Conservation (phyloP, 1,284 basidiomycete genomes). For the Fistulina hepatica region DNA sequence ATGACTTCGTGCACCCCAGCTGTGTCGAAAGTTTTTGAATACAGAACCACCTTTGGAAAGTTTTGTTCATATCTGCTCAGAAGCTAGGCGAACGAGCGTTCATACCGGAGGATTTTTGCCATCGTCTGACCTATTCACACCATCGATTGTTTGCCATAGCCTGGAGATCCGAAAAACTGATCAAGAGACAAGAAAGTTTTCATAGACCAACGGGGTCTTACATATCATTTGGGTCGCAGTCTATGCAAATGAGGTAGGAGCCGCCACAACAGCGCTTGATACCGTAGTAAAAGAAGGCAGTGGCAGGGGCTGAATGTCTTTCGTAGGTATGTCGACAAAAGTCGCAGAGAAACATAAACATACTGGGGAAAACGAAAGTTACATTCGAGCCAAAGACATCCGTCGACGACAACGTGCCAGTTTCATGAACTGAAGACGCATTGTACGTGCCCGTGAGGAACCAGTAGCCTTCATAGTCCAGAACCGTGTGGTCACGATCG, state of each 20-base stretch:
- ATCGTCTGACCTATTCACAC: slow-evolving; percentile 18
- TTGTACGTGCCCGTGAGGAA: slow-evolving; percentile 20
- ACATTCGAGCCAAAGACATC: slow-evolving; percentile 19
- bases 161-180: too few relatives aligned
- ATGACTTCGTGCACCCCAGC: slow-evolving; percentile 16
- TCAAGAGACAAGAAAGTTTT: too few relatives aligned
- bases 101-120: slow-evolving; percentile 22
- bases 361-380: slow-evolving; percentile 19
- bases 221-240: slow-evolving; percentile 22
- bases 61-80: not conserved
- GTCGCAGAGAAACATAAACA: slow-evolving; percentile 2
- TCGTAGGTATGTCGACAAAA: not conserved
- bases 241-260: slow-evolving; percentile 21
- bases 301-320: slow-evolving; percentile 15
- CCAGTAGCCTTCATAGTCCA: slow-evolving; percentile 18
- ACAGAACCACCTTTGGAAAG: slow-evolving; percentile 16
- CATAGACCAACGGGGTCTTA: too few relatives aligned
- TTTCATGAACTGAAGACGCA: slow-evolving; percentile 18
- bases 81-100: not conserved
- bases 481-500: slow-evolving; percentile 16
- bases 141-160: slow-evolving; percentile 14
- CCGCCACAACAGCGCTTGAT: slow-evolving; percentile 15
- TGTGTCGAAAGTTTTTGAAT: slow-evolving; percentile 12
- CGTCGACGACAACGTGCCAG: slow-evolving; percentile 21
- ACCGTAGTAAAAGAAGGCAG: slow-evolving; percentile 24